Conservation (phyloP, 306 rosid species). For the Bauhinia variegata region DNA sequence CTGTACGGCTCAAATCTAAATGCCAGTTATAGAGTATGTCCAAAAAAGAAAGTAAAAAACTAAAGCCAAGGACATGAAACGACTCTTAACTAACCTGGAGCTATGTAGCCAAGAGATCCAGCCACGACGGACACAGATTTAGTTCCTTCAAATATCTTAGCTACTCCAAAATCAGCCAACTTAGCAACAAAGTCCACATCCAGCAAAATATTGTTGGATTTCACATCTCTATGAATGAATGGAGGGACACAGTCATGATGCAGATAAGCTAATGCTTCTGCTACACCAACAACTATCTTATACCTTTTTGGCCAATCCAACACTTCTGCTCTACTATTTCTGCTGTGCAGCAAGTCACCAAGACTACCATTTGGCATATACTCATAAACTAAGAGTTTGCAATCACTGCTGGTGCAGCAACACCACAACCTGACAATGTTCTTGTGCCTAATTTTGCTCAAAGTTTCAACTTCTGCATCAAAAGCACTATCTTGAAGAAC, state of each 20-base stretch:
- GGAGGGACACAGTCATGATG: constrained; percentile 96
- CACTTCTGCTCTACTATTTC: constrained; percentile 59
- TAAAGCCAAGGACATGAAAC: too few species aligned
- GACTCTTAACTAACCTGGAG: constrained; percentile 76
- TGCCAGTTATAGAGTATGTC: background rate
- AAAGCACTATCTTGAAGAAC: constrained; percentile 62
- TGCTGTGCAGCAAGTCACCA: constrained; percentile 86
- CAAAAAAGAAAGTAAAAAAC: too few species aligned
- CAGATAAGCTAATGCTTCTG: constrained; percentile 90
- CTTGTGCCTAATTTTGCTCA: constrained; percentile 93
- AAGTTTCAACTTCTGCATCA: constrained; percentile 85
- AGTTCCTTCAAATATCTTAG: constrained; percentile 75
- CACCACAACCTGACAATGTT: constrained; percentile 95
- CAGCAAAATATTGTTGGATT: constrained; percentile 87
- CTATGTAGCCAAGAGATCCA: constrained; percentile 97
- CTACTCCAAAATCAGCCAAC: constrained; percentile 94
- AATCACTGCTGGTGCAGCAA: constrained; percentile 75
- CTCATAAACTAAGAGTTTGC: constrained; percentile 92
- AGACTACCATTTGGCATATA: constrained; percentile 96
- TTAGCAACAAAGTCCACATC: constrained; percentile 85
- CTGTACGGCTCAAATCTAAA: too few species aligned
- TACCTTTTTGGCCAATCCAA: constrained; percentile 90
- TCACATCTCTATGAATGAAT: constrained; percentile 89
- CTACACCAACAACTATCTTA: constrained; percentile 86
- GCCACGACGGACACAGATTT: constrained; percentile 69